A percentile compares a stretch with the other conserved stretches of the same genome.
Conservation (phyloP, 371 early-diverging fungal genomes). For the Dinochytrium kinnereticum region DNA sequence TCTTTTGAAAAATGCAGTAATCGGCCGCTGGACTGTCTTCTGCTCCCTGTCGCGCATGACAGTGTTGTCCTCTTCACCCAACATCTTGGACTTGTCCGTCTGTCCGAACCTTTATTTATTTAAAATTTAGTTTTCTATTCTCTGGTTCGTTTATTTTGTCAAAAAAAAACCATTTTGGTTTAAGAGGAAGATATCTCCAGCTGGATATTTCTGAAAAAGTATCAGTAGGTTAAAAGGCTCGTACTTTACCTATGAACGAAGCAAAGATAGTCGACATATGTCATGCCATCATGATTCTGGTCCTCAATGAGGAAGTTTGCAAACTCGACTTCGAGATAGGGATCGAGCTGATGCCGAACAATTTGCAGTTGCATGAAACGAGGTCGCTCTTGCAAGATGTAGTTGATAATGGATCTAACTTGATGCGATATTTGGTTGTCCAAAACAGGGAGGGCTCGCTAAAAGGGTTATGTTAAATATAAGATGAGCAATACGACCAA, state of each 20-base stretch:
- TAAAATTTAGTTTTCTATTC: too few relatives aligned
- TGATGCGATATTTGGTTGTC: slow-evolving; percentile 57
- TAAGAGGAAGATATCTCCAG: slow-evolving; percentile 27
- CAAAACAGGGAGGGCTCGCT: slow-evolving; percentile 65
- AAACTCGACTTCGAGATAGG: slow-evolving; percentile 68
- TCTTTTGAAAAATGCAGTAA: slow-evolving; percentile 9
- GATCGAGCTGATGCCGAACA: slow-evolving; percentile 65
- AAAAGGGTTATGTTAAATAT: not conserved
- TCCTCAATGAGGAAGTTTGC: slow-evolving; percentile 74
- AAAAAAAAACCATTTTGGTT: not conserved
- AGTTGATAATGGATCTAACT: slow-evolving; percentile 66
- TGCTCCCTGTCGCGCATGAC: not conserved
- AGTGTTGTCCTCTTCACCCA: not conserved
- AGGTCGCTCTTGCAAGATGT: slow-evolving; percentile 59
- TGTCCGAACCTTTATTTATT: too few relatives aligned
- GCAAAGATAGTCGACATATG: slow-evolving; percentile 92
- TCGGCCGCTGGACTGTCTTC: not conserved
- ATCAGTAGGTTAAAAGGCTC: not conserved
- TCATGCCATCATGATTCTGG: slow-evolving; percentile 80
- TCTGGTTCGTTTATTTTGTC: too few relatives aligned
- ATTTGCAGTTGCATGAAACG: slow-evolving; percentile 57
- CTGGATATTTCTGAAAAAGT: slow-evolving; percentile 31
- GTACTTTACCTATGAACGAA: slow-evolving; percentile 81
- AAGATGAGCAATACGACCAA: slow-evolving; percentile 16
- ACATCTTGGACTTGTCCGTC: not conserved